These are phyloP conservation scores for Ceriops tagal DNA, from an alignment of 345 rosid species.

Conservation along the genomic window DNA sequence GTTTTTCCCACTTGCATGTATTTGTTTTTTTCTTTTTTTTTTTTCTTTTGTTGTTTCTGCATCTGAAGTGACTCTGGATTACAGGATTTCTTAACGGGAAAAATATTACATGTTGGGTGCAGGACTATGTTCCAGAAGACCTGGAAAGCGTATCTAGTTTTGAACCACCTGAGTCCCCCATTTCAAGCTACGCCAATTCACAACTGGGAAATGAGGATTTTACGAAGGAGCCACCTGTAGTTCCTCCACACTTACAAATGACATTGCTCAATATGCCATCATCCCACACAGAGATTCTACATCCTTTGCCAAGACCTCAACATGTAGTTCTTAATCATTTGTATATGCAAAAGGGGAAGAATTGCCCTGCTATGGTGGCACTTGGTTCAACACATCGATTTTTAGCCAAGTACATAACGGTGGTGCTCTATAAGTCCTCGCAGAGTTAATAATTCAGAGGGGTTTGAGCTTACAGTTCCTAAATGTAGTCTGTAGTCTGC, in stretches of 20 bases:
- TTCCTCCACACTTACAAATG: conserved; percentile 84
- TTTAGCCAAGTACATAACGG: conserved; percentile 77
- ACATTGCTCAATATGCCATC: conserved; percentile 75
- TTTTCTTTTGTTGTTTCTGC: no score
- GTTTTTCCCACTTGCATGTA: no score
- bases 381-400: conserved; percentile 87
- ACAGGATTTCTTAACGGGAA: background rate
- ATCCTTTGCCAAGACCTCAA: conserved; percentile 75
- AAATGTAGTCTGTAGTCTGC: background rate
- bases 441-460: conserved; percentile 20
- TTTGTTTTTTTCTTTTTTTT: no score
- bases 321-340: conserved; percentile 96
- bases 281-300: conserved; percentile 64
- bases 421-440: conserved; percentile 66
- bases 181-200: conserved; percentile 62
- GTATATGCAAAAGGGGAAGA: conserved; percentile 84
- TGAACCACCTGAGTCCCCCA: conserved; percentile 90
- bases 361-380: conserved; percentile 79
- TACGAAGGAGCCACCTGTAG: conserved; percentile 86
- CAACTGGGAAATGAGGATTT: conserved; percentile 75
- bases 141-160: conserved; percentile 80
- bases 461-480: no score
- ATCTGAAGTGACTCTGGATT: background rate
- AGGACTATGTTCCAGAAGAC: conserved; percentile 97
- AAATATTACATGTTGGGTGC: conserved; percentile 19